Conservation (phyloP, 257 asterid genomes). For the Solanum etuberosum region DNA sequence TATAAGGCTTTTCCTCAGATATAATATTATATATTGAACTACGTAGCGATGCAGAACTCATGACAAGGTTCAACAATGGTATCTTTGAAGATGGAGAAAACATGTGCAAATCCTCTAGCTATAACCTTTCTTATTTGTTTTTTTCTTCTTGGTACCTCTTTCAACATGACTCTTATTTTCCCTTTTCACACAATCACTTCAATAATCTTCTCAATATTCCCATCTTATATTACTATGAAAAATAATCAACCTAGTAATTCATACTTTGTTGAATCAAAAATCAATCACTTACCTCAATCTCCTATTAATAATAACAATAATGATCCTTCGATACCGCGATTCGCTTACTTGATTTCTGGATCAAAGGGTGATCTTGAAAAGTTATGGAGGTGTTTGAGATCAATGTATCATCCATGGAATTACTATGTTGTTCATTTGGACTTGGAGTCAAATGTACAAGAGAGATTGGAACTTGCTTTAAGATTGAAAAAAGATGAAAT, state of each 20-base stretch:
- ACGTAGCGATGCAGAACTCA: not conserved
- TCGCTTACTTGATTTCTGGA: constrained; percentile 81
- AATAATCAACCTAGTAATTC: constrained; percentile 18
- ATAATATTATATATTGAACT: not conserved
- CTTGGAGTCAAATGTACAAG: constrained; percentile 66
- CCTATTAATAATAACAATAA: constrained; percentile 1
- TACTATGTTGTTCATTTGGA: constrained; percentile 86
- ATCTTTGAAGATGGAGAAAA: constrained; percentile 47
- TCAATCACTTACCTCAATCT: constrained; percentile 26
- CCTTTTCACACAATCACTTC: constrained; percentile 45
- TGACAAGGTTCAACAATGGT: constrained; percentile 43
- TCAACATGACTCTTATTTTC: constrained; percentile 55
- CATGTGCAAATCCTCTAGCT: constrained; percentile 66
- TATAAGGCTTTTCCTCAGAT: too few relatives aligned
- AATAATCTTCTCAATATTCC: constrained; percentile 40
- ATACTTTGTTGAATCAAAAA: constrained; percentile 29
- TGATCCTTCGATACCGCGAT: constrained; percentile 44
- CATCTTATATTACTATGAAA: constrained; percentile 16
- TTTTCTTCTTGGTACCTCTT: constrained; percentile 54
- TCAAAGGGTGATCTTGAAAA: constrained; percentile 87
- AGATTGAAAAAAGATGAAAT: constrained; percentile 46
- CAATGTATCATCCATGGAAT: constrained; percentile 84
- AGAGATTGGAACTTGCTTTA: constrained; percentile 54
- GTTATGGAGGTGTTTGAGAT: constrained; percentile 72
- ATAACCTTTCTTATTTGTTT: constrained; percentile 41